Evolutionary conservation across 768 basidiomycete genomes (phyloP), one percentile per base, ranked within the genome.

Genomic region (Daedalea quercina): DNA sequence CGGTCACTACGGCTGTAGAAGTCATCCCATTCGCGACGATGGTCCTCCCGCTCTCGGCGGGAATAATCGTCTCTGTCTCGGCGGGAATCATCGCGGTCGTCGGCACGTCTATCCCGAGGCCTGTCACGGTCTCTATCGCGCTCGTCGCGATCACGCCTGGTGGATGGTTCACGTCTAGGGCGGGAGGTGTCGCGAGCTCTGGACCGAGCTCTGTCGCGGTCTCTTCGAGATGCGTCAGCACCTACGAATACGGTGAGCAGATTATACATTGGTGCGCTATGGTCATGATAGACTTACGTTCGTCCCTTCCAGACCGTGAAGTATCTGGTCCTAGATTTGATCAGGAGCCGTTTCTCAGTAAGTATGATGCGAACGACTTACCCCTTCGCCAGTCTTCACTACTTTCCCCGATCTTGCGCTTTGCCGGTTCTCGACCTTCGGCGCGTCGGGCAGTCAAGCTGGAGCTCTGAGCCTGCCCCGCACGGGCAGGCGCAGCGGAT

Each of bases 351-450:
- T 23, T 24, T 8, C 6, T 8, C 2, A 19, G n/a, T 46, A 37
- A 53, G 47, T 20, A 50, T 28, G 9, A 41, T 22, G 52, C 42
- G 47, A 41, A 17, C 9, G 45, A 68, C 76, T 57, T 60, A 89
- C 90, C 86, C 80, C 87, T 78, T 64, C 90, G 78, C 90, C 90
- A 93, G 63, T 93, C 90, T 60, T 91, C 87, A 60, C 80, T 83
- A 23, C 73, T 74, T 65, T 91, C 90, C 34, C 83, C 86, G 42
- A 75, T 74, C 68, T 85, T 85, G 71, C 82, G 84, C 72, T 80
- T 86, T 43, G 70, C 62, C 51, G 71, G 56, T 25, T 90, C 87
- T 61, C 83, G 74, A 24, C 73, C 70, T 53, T 89, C 86, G 45
- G 73, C 67, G 45, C 80, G 70, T 51, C 87, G 78, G 47, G 78